These are phyloP conservation scores for Xylaria intraflava DNA, from an alignment of 495 filamentous ascomycete species.

Conservation along the genomic window DNA sequence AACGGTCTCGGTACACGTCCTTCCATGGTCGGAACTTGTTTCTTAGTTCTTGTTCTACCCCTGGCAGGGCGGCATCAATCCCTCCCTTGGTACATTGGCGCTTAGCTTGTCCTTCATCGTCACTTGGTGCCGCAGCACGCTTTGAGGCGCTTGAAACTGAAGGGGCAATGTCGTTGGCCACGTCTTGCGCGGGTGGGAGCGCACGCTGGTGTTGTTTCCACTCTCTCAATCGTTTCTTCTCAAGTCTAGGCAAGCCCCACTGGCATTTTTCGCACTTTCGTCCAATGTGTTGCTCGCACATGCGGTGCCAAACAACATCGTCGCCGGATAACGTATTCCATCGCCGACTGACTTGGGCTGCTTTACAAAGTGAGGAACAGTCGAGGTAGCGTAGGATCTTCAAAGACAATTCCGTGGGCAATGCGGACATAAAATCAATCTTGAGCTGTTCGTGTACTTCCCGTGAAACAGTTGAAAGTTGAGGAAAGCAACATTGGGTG, in stretches of 20 bases:
- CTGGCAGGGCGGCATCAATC: slow-evolving; percentile 4
- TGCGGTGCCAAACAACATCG: slow-evolving; percentile 96
- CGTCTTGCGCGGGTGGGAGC: neutral
- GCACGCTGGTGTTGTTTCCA: slow-evolving; percentile 68
- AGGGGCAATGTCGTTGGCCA: neutral
- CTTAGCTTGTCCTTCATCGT: slow-evolving; percentile 34
- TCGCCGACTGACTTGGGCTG: slow-evolving; percentile 83
- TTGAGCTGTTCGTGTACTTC: slow-evolving; percentile 84
- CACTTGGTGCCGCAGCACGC: slow-evolving; percentile 22
- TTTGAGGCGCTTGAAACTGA: slow-evolving; percentile 18
- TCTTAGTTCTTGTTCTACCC: slow-evolving; percentile 18
- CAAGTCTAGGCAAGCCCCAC: slow-evolving; percentile 85
- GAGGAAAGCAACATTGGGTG: slow-evolving; percentile 92
- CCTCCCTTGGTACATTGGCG: slow-evolving; percentile 38
- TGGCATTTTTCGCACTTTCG: slow-evolving; percentile 96
- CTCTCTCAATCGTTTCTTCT: slow-evolving; percentile 78
- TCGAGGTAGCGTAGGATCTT: slow-evolving; percentile 91
- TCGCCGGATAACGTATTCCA: slow-evolving; percentile 89
- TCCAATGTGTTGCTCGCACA: slow-evolving; percentile 95
- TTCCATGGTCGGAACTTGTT: slow-evolving; percentile 25
- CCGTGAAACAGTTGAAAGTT: slow-evolving; percentile 83
- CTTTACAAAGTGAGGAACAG: slow-evolving; percentile 93
- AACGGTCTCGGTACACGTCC: slow-evolving; percentile 74
- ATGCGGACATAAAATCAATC: slow-evolving; percentile 86
- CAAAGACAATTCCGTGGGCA: slow-evolving; percentile 86